Evolutionary conservation across 805 yeast genomes (phyloP).

Genomic region (Saccharomycopsis lassenensis): DNA sequence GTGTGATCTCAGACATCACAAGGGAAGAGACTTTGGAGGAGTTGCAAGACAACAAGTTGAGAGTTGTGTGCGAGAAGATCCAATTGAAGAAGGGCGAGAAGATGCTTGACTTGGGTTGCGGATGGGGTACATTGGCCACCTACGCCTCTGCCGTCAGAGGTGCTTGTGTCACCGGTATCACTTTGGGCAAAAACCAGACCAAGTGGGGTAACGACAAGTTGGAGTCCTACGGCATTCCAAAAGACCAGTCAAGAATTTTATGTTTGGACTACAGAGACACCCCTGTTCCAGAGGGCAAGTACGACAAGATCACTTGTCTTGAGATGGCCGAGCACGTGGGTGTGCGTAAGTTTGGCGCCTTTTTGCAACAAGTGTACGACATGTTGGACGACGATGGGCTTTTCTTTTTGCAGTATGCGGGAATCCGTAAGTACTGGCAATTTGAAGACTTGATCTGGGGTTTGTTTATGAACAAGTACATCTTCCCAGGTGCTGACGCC

Average conservation of each 20-base stretch:
- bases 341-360: slow-evolving; percentile 66
- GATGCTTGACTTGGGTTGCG: slow-evolving; percentile 82
- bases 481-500: slow-evolving; percentile 97
- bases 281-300: slow-evolving; percentile 57
- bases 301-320: slow-evolving; percentile 80
- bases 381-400: slow-evolving; percentile 88
- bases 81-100: slow-evolving; percentile 61
- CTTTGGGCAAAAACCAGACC: slow-evolving; percentile 85
- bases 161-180: slow-evolving; percentile 80
- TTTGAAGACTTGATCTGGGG: slow-evolving; percentile 94
- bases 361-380: slow-evolving; percentile 71
- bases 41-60: slow-evolving; percentile 83
- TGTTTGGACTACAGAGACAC: slow-evolving; percentile 88
- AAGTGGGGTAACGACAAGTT: slow-evolving; percentile 74
- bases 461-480: slow-evolving; percentile 88
- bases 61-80: slow-evolving; percentile 79
- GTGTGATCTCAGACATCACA: slow-evolving; percentile 63
- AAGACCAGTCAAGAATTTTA: slow-evolving; percentile 62
- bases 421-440: slow-evolving; percentile 87
- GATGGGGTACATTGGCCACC: slow-evolving; percentile 91
- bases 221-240: slow-evolving; percentile 52
- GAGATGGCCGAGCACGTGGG: slow-evolving; percentile 98
- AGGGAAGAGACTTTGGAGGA: slow-evolving; percentile 65
- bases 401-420: slow-evolving; percentile 81
- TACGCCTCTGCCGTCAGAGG: slow-evolving; percentile 75